phyloP scores from a whole-genome alignment of 2,329 filamentous ascomycete species.

The Fusarium nurragi region DNA sequence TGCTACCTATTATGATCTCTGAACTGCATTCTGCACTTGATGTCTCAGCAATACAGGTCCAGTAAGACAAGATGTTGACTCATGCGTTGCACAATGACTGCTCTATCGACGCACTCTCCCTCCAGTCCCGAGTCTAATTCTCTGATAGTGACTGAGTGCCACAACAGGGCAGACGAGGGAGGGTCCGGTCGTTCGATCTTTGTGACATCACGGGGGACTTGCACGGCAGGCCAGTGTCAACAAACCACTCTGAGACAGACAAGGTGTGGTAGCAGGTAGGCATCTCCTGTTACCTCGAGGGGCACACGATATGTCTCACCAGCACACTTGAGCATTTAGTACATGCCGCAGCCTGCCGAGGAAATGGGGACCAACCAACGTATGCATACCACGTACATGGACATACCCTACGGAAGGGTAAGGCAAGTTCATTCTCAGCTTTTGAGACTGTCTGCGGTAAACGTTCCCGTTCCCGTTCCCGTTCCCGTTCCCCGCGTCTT shows the following conservation, averaged over 20 bases:
- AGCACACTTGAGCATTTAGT: not conserved
- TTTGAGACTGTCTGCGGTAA: slow-evolving; percentile 6
- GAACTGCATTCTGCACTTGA: too few relatives aligned
- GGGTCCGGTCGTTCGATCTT: slow-evolving; percentile 38
- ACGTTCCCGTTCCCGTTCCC: slow-evolving; percentile 16
- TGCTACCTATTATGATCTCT: not conserved
- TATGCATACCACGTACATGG: not conserved
- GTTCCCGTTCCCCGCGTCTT: slow-evolving; percentile 27
- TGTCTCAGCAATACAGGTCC: not conserved
- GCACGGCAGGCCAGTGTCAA: slow-evolving; percentile 23
- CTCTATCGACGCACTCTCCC: not conserved
- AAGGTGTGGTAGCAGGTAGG: slow-evolving; percentile 12
- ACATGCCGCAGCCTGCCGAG: not conserved
- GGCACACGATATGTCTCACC: slow-evolving; percentile 23
- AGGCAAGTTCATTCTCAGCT: slow-evolving; percentile 24
- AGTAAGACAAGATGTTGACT: slow-evolving; percentile 1
- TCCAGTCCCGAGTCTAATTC: not conserved
- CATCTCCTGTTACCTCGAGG: slow-evolving; percentile 3
- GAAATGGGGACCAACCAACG: not conserved
- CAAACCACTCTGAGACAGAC: slow-evolving; percentile 25
- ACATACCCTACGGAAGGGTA: slow-evolving; percentile 6
- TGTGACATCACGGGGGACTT: slow-evolving; percentile 37
- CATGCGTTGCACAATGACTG: not conserved
- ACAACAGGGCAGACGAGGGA: slow-evolving; percentile 5
- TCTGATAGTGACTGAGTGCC: not conserved